Percentiles rank a stretch among this genome's conserved stretches.
Evolutionary conservation across 441 rosid species (phyloP).

Genomic region (Aleurites moluccanus): DNA sequence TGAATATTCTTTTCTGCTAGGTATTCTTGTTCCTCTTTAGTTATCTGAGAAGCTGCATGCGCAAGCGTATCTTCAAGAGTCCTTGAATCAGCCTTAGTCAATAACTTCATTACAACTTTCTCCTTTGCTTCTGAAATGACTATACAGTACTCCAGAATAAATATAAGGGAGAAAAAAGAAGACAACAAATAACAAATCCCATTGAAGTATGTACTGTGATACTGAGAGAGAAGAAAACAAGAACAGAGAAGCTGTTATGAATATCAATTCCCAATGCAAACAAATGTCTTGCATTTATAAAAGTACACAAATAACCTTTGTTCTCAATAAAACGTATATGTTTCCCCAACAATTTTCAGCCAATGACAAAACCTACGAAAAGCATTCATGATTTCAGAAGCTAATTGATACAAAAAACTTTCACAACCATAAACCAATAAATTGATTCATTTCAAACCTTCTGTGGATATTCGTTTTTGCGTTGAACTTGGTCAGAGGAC

Average conservation of each 20-base stretch:
- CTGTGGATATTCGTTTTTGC: too few relatives aligned
- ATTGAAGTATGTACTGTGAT: not conserved
- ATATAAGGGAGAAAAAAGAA: not conserved
- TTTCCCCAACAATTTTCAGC: not conserved
- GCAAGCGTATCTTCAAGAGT: conserved; percentile 41
- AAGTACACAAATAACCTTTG: not conserved
- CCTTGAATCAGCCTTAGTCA: conserved; percentile 28
- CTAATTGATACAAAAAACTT: not conserved
- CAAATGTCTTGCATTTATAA: not conserved
- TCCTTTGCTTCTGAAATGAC: conserved; percentile 29
- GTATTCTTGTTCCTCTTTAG: conserved; percentile 51
- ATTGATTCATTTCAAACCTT: not conserved
- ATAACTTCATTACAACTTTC: conserved; percentile 26
- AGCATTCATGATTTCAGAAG: not conserved
- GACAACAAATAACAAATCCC: not conserved
- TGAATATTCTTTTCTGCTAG: conserved; percentile 45
- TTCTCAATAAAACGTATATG: not conserved
- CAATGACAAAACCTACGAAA: not conserved
- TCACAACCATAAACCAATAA: not conserved
- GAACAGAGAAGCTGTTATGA: not conserved
- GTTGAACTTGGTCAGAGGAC: not conserved
- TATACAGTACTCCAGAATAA: not conserved
- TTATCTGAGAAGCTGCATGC: conserved; percentile 42
- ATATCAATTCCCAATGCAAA: not conserved
- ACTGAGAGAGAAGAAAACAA: not conserved